Base-by-base conservation (phyloP, 208 protist species). In the Acanthamoeba quina region DNA sequence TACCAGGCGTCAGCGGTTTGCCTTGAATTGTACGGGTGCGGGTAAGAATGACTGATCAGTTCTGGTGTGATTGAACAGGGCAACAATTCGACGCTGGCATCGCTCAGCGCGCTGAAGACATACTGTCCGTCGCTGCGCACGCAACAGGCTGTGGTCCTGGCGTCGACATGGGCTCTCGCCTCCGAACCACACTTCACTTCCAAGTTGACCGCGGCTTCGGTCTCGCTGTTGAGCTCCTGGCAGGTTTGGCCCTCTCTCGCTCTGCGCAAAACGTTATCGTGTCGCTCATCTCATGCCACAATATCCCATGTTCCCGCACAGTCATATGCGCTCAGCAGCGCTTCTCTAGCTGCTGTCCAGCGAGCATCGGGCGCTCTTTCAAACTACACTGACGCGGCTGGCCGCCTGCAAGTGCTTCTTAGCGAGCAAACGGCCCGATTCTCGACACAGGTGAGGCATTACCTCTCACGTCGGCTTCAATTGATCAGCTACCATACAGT, bases 111-210 rank as follows among this genome's bases (percentile, higher is more conserved):
- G 24, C 2, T 85, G 26, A 52, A 29, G 31, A 60, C 76, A 1
- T 85, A 85, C 47, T 85, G 76, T 11, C 34, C 76, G 47, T 85
- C 76, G 2, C 26, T 85, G 49, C 76, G 76, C 26, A 34, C 29
- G 10, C 76, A 85, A 21, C 76, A 85, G 49, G 76, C 76, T 9
- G 17, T 44, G 26, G 76, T 52, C 5, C 47, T 85, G 9, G 24
- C 49, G 0, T 85, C 76, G 2, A 60, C 49, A 5, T 85, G 76
- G 76, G n/a, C 19, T 10, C 47, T 85, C 47, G 76, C 47, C 19
- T 24, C 76, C 26, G 17, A n/a, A 0, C 76, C 76, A 10, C 10
- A 85, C 47, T 58, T 85, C 26, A 37, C 44, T 29, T n/a, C 44
- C 76, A 52, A 34, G 26, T 17, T 85, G 49, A 21, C 41, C 7